Conservation (phyloP, 2,329 filamentous ascomycete genomes). For the Diplodia mutila region DNA sequence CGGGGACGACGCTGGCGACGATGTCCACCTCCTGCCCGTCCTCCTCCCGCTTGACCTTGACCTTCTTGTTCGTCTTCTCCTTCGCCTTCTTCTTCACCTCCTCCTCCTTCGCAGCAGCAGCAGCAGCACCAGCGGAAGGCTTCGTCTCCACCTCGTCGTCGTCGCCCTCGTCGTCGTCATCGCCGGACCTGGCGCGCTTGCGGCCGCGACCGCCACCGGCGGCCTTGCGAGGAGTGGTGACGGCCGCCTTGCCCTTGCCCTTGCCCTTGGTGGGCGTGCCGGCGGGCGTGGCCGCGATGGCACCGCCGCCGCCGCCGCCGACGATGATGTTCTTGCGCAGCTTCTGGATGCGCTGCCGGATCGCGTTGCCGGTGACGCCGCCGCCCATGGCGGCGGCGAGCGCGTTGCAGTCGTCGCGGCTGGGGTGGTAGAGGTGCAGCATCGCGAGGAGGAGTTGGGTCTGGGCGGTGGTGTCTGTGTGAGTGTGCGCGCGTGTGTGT, state of each 20-base stretch:
- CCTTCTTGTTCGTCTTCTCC: neutral
- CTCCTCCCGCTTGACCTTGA: neutral
- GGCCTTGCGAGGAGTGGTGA: too few species aligned
- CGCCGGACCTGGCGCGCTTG: neutral
- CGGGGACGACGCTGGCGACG: too few species aligned
- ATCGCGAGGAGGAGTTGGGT: neutral
- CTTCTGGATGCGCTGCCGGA: conserved; percentile 15
- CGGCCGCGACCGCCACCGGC: too few species aligned
- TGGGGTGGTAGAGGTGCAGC: neutral
- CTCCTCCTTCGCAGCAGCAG: too few species aligned
- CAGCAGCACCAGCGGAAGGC: too few species aligned
- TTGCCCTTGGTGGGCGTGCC: neutral
- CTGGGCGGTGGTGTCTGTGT: neutral
- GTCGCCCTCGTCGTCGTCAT: neutral
- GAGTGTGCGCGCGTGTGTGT: neutral
- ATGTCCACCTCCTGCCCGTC: neutral
- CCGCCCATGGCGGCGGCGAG: neutral
- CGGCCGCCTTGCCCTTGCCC: too few species aligned
- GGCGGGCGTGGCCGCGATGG: too few species aligned
- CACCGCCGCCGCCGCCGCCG: too few species aligned
- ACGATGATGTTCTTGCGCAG: neutral
- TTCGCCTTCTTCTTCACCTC: too few species aligned
- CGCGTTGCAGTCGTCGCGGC: neutral
- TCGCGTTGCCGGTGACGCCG: conserved; percentile 13
- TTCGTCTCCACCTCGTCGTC: neutral